Conservation (phyloP, 2,329 filamentous ascomycete genomes). For the Stylonectria norvegica region DNA sequence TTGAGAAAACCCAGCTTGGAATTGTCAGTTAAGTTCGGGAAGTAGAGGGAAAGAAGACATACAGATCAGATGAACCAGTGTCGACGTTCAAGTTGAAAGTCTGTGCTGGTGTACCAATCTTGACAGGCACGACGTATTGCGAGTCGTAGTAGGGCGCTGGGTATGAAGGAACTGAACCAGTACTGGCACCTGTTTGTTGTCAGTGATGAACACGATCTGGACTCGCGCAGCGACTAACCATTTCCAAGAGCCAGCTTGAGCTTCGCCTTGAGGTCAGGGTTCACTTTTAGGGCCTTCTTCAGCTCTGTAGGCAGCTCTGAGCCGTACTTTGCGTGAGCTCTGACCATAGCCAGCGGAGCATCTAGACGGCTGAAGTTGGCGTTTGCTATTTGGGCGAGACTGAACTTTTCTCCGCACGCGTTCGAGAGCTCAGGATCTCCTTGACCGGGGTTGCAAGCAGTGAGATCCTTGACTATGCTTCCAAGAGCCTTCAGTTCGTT, state of each 20-base stretch:
- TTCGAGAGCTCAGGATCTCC: too few relatives aligned
- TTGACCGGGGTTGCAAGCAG: too few relatives aligned
- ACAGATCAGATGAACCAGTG: slow-evolving; percentile 55
- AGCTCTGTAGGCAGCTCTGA: slow-evolving; percentile 28
- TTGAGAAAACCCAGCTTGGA: slow-evolving; percentile 66
- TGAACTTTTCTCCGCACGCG: slow-evolving; percentile 29
- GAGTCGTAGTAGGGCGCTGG: slow-evolving; percentile 42
- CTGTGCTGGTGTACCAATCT: slow-evolving; percentile 55
- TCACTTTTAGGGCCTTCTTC: slow-evolving; percentile 19
- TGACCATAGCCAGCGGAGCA: slow-evolving; percentile 27
- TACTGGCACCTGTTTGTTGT: slow-evolving; percentile 12
- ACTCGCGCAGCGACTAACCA: not conserved
- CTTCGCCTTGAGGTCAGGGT: slow-evolving; percentile 24
- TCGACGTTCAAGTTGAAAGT: slow-evolving; percentile 66
- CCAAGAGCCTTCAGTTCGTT: too few relatives aligned
- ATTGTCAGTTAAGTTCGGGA: slow-evolving; percentile 22
- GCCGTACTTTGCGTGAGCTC: slow-evolving; percentile 38
- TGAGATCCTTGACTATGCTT: too few relatives aligned
- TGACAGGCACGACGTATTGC: slow-evolving; percentile 60
- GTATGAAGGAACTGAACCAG: slow-evolving; percentile 24
- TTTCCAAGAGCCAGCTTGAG: slow-evolving; percentile 5
- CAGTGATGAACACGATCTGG: not conserved
- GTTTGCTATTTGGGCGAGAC: slow-evolving; percentile 35
- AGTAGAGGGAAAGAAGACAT: slow-evolving; percentile 10
- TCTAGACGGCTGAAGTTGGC: slow-evolving; percentile 31